Evolutionary conservation across 805 yeast species (phyloP).

Genomic region (Wickerhamomyces canadensis): DNA sequence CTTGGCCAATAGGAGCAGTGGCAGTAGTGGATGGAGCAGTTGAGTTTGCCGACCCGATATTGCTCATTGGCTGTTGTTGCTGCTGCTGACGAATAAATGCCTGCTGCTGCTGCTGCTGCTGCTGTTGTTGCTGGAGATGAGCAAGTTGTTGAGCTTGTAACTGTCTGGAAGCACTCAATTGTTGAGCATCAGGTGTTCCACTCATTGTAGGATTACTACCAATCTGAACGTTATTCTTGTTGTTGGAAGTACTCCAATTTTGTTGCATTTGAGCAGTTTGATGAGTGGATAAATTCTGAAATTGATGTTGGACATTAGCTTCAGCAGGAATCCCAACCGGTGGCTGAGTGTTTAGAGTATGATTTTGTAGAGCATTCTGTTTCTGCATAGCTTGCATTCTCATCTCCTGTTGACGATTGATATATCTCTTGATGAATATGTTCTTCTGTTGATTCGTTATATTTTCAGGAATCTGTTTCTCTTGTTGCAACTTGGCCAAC

Average conservation of each 20-base stretch:
- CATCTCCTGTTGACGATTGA: constrained; percentile 21
- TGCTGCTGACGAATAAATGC: constrained; percentile 4
- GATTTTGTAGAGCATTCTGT: constrained; percentile 1
- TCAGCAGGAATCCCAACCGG: not conserved
- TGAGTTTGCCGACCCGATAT: constrained; percentile 16
- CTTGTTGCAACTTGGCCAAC: constrained; percentile 19
- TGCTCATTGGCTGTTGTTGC: constrained; percentile 15
- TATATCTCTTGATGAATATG: constrained; percentile 18
- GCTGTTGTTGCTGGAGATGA: constrained; percentile 3
- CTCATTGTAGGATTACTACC: too few relatives aligned
- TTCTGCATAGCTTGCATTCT: constrained; percentile 8
- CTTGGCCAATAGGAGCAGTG: constrained; percentile 4
- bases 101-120: constrained; percentile 4
- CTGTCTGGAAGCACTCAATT: constrained; percentile 8
- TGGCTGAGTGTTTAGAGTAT: not conserved
- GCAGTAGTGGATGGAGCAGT: not conserved
- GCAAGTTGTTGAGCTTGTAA: not conserved
- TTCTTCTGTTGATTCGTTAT: constrained; percentile 22
- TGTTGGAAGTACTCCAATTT: constrained; percentile 1
- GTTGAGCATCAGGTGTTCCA: constrained; percentile 5
- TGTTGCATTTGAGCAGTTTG: constrained; percentile 1
- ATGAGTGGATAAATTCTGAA: not conserved
- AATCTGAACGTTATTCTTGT: not conserved
- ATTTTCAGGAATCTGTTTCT: constrained; percentile 17
- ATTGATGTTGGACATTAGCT: not conserved